Evolutionary conservation across 345 rosid species (phyloP).

Genomic region (Rhizophora mangle): DNA sequence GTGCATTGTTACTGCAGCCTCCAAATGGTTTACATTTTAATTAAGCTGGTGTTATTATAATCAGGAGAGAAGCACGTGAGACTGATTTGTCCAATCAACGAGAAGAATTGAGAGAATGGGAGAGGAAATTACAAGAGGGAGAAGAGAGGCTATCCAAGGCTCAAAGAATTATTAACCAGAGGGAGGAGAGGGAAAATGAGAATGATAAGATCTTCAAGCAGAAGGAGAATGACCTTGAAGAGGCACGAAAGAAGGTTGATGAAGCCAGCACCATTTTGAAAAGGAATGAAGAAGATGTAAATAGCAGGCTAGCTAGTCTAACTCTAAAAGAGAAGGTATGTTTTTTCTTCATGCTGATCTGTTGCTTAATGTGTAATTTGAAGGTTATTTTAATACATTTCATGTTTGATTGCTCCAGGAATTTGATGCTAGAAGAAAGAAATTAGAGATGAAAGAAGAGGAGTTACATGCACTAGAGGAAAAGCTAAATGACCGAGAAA

Average conservation of each 20-base stretch:
- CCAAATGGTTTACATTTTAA: constrained; percentile 3
- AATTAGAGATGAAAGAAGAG: constrained; percentile 58
- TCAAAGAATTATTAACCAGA: constrained; percentile 66
- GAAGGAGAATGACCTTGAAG: constrained; percentile 82
- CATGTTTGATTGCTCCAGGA: constrained; percentile 43
- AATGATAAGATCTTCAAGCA: constrained; percentile 60
- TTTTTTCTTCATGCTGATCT: constrained; percentile 5
- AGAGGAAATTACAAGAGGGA: constrained; percentile 74
- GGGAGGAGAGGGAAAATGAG: constrained; percentile 90
- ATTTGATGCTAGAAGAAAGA: constrained; percentile 49
- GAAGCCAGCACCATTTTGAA: constrained; percentile 53
- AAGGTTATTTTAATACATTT: background rate
- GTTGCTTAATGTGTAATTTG: background rate
- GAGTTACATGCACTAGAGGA: constrained; percentile 64
- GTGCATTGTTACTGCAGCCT: background rate
- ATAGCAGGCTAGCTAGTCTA: constrained; percentile 54
- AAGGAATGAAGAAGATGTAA: constrained; percentile 67
- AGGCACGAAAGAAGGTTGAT: constrained; percentile 66
- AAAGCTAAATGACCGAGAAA: constrained; percentile 78
- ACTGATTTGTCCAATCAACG: constrained; percentile 68
- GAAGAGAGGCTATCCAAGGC: constrained; percentile 75
- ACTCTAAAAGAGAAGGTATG: constrained; percentile 65
- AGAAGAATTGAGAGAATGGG: constrained; percentile 95
- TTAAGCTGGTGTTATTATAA: constrained; percentile 4
- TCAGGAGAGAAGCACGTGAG: constrained; percentile 79